phyloP scores from a whole-genome alignment of 2,329 filamentous ascomycete genomes.

The Nemania sp. region DNA sequence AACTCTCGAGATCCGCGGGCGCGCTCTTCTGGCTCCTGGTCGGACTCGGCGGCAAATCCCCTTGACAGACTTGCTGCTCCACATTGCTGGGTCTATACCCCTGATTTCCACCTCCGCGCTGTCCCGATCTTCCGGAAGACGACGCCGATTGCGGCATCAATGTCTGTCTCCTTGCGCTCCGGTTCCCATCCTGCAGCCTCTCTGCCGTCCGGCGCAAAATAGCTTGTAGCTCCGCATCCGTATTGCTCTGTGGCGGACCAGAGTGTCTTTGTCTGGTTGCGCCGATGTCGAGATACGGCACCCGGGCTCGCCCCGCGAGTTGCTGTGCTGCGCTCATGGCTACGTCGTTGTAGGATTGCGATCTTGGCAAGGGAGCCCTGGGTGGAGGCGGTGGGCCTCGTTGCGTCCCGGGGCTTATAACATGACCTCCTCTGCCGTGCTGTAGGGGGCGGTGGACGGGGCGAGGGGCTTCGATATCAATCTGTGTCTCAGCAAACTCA shows the following conservation, averaged over 20 bases:
- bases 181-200: conserved; percentile 48
- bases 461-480: conserved; percentile 1
- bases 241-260: conserved; percentile 21
- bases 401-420: conserved; percentile 3
- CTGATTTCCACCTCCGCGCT: neutral
- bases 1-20: conserved; percentile 34
- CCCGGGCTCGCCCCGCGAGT: conserved; percentile 34
- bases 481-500: neutral
- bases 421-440: conserved; percentile 3
- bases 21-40: conserved; percentile 39
- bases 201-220: conserved; percentile 58
- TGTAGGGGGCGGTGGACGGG: conserved; percentile 1
- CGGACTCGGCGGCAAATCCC: conserved; percentile 29
- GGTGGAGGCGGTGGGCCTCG: conserved; percentile 1
- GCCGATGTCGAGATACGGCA: conserved; percentile 22
- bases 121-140: neutral
- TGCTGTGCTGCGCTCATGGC: conserved; percentile 34
- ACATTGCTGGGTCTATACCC: neutral
- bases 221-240: conserved; percentile 54
- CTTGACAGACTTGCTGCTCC: neutral
- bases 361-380: neutral
- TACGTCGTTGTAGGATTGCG: conserved; percentile 6
- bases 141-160: conserved; percentile 25
- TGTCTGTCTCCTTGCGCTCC: conserved; percentile 38
- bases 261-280: conserved; percentile 5